Evolutionary conservation across 331 rosid species (phyloP), one percentile per base, ranked within the genome.

Genomic region (Quercus tomentella): DNA sequence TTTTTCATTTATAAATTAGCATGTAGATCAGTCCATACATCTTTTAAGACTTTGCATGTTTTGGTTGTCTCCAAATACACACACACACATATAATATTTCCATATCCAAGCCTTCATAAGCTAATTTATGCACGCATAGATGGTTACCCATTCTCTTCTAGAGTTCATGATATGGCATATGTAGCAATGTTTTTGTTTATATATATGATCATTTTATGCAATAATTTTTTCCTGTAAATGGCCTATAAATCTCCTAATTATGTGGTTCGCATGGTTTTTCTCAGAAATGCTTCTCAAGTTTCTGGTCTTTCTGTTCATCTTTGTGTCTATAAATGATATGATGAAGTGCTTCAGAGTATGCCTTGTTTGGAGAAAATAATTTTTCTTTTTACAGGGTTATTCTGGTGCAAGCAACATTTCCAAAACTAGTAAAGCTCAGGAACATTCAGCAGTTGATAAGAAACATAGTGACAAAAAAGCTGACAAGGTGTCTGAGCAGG

Each of bases 321-420:
- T 18, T 60, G 26, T 67, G 52, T 35, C 26, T 67, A 33, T 20
- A 18, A n/a, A 22, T 35, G 51, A 67, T 33, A 65, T 65, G 66
- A 7, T 66, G 51, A 33, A 35, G 52, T 67, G 72, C 72, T 60
- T 67, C 20, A 33, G 51, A 76, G 56, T 41, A 63, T 49, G 58
- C 76, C 45, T 18, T 57, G 72, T 66, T 74, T 72, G 83, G 76
- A 71, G 72, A 54, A 71, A 45, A 82, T 77, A 55, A 55, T 25
- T 51, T 76, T 80, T 78, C 49, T 71, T 60, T 65, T 75, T 82
- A 84, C 92, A 96, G 99, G 94, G 87, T 82, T 74, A 76, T 70
- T 56, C 84, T 84, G 88, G 77, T 63, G 82, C 84, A 61, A 86
- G 86, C 80, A 84, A 82, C 73, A 57, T 82, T 56, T 83, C 78